A percentile compares a stretch with the other conserved stretches of the same genome.
These are phyloP conservation scores for Fraxinus paxiana DNA, from an alignment of 305 asterid species.

Conservation along the genomic window DNA sequence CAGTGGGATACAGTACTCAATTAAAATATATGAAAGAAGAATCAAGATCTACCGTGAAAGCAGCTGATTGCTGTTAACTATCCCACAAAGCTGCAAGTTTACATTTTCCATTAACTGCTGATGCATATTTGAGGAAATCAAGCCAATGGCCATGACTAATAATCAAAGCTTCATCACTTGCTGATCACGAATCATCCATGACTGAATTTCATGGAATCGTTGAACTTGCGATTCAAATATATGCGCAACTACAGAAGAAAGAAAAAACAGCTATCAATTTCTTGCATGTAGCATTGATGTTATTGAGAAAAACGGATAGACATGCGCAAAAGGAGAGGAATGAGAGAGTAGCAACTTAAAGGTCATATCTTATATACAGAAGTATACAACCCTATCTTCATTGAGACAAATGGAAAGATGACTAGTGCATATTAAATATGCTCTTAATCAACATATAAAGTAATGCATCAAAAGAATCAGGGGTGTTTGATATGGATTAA, in stretches of 20 bases:
- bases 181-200: background rate
- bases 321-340: background rate
- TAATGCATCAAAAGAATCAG: conserved; percentile 27
- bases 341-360: background rate
- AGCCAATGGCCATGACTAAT: background rate
- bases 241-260: background rate
- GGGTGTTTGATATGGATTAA: too few species aligned
- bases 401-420: conserved; percentile 14
- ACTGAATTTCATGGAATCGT: background rate
- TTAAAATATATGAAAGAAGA: background rate
- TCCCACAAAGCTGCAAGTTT: background rate
- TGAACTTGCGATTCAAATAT: background rate
- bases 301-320: background rate
- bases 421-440: conserved; percentile 16
- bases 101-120: conserved; percentile 1
- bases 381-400: conserved; percentile 15
- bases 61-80: background rate
- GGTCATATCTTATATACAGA: conserved; percentile 12
- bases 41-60: conserved; percentile 21
- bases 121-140: background rate
- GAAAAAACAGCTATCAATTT: background rate
- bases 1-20: background rate
- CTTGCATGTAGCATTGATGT: background rate
- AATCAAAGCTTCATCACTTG: background rate
- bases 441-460: conserved; percentile 32